phyloP scores from a whole-genome alignment of 1,284 basidiomycete genomes.

The Cerrena zonata region DNA sequence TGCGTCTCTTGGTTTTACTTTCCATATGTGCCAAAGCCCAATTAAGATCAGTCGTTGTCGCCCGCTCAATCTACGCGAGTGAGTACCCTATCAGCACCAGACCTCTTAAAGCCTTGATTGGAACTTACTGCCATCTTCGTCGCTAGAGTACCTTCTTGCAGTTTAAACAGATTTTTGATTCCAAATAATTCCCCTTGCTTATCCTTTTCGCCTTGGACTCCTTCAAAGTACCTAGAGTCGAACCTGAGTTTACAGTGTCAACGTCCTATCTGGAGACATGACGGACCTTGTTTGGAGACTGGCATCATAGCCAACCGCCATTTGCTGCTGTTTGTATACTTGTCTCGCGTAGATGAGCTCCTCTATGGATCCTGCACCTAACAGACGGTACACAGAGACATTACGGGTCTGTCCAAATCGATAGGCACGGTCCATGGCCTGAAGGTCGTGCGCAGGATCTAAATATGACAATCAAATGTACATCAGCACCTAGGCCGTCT shows the following conservation, averaged over 20 bases:
- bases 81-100: conserved; percentile 1
- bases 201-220: conserved; percentile 68
- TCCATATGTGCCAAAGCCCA: conserved; percentile 72
- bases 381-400: conserved; percentile 77
- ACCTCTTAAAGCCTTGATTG: no score
- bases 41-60: conserved; percentile 63
- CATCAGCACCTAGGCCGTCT: neutral
- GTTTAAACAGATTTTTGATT: conserved; percentile 73
- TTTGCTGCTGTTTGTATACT: conserved; percentile 85
- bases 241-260: neutral
- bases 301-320: conserved; percentile 80
- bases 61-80: conserved; percentile 61
- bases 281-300: conserved; percentile 68
- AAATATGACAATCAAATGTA: neutral
- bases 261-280: neutral
- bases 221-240: conserved; percentile 65
- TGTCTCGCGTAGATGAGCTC: conserved; percentile 81
- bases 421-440: conserved; percentile 86
- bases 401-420: conserved; percentile 84
- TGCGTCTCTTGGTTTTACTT: conserved; percentile 31
- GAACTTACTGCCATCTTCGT: conserved; percentile 66
- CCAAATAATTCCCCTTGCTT: conserved; percentile 80
- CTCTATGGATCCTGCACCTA: conserved; percentile 83
- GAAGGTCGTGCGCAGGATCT: conserved; percentile 83
- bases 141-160: conserved; percentile 68